Evolutionary conservation across 495 filamentous ascomycete species (phyloP).

Genomic region (Bombardia bombarda): DNA sequence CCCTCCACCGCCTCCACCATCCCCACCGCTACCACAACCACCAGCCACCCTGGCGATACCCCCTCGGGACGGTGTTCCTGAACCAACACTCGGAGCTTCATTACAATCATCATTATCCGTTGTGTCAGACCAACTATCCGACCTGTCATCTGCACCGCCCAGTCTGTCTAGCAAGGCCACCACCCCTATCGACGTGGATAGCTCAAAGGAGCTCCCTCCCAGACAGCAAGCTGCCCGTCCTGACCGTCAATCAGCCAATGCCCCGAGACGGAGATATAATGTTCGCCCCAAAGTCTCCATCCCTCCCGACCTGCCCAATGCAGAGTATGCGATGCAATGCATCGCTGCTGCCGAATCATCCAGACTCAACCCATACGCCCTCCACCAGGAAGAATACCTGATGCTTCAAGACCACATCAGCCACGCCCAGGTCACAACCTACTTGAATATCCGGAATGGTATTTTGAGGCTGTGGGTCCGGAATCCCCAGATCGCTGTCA

Average conservation of each 20-base stretch:
- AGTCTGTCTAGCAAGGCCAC: conserved; percentile 49
- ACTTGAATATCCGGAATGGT: conserved; percentile 93
- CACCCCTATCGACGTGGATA: conserved; percentile 43
- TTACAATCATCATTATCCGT: conserved; percentile 14
- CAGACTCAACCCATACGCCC: conserved; percentile 77
- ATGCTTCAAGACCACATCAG: conserved; percentile 74
- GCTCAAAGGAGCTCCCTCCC: conserved; percentile 18
- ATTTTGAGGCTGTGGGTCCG: conserved; percentile 85
- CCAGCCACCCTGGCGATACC: no score
- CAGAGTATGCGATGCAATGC: conserved; percentile 80
- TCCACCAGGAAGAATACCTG: conserved; percentile 80
- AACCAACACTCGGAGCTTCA: neutral
- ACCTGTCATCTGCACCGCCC: conserved; percentile 35
- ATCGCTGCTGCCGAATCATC: conserved; percentile 83
- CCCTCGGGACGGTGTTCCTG: no score
- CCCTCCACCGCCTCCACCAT: conserved; percentile 7
- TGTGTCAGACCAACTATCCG: conserved; percentile 27
- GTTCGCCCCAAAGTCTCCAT: conserved; percentile 72
- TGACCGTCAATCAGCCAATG: neutral
- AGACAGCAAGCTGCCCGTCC: conserved; percentile 1
- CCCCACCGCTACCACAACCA: conserved; percentile 2
- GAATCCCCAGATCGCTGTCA: conserved; percentile 83
- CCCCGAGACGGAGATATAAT: conserved; percentile 37
- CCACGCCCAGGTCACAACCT: conserved; percentile 86
- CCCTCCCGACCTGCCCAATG: conserved; percentile 59